Conservation (phyloP, 164 flowering plant species). For the Kingdonia uniflora region DNA sequence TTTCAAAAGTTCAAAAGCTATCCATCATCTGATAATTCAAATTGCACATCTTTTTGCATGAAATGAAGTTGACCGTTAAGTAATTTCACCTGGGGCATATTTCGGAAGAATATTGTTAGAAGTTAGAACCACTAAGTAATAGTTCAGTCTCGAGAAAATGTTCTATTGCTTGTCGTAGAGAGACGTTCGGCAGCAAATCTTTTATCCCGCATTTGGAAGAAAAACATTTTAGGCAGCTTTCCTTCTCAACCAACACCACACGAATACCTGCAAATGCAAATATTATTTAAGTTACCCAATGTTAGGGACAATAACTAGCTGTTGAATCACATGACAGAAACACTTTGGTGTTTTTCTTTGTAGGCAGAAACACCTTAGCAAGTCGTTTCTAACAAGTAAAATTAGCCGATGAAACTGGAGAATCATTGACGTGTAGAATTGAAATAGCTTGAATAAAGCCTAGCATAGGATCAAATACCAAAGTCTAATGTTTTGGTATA, state of each 20-base stretch:
- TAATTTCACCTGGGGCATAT: slow-evolving; percentile 46
- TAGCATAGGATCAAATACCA: no score
- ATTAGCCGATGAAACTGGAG: no score
- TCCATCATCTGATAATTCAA: no score
- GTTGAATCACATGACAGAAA: no score
- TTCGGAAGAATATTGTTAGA: slow-evolving; percentile 28
- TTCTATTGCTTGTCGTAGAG: slow-evolving; percentile 58
- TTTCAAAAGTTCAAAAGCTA: no score
- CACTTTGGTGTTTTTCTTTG: no score
- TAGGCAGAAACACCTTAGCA: no score
- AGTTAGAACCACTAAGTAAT: slow-evolving; percentile 27
- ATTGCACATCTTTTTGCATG: no score
- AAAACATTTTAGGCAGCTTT: slow-evolving; percentile 52
- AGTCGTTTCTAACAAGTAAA: no score
- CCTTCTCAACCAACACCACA: slow-evolving; percentile 30
- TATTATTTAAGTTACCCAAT: neutral
- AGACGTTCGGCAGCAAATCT: slow-evolving; percentile 59
- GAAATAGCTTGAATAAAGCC: no score
- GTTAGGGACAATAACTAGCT: neutral
- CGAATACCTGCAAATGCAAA: slow-evolving; percentile 33
- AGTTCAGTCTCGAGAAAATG: slow-evolving; percentile 49
- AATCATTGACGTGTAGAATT: no score
- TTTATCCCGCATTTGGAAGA: slow-evolving; percentile 41
- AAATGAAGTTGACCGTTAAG: slow-evolving; percentile 29
- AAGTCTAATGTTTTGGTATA: no score